Evolutionary conservation across 768 basidiomycete species (phyloP).

Genomic region (Mycena venus): DNA sequence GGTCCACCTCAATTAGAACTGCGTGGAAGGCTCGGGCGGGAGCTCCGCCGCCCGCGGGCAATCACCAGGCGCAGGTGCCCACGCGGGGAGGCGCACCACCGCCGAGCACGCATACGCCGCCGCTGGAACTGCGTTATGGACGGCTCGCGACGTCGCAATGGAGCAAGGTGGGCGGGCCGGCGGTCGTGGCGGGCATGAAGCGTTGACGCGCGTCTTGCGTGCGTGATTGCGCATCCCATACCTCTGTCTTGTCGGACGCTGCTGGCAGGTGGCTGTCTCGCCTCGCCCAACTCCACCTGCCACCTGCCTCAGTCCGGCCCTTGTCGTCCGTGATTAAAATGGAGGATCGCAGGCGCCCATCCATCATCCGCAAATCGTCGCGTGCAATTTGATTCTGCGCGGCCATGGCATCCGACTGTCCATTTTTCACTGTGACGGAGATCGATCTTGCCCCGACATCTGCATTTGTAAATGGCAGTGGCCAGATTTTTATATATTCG

Average conservation of each 20-base stretch:
- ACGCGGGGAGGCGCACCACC: constrained; percentile 30
- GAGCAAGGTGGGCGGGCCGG: constrained; percentile 83
- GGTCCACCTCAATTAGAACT: constrained; percentile 72
- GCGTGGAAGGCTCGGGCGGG: constrained; percentile 81
- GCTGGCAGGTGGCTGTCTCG: constrained; percentile 16
- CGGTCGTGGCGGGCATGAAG: constrained; percentile 72
- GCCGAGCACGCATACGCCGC: constrained; percentile 39
- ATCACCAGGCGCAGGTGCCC: constrained; percentile 38
- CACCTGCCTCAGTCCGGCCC: constrained; percentile 22
- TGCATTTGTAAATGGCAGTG: background rate
- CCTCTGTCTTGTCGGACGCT: background rate
- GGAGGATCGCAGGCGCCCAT: constrained; percentile 18
- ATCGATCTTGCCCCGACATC: constrained; percentile 11
- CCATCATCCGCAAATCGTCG: background rate
- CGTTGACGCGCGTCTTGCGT: constrained; percentile 5
- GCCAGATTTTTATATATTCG: constrained; percentile 37
- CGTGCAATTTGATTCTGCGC: background rate
- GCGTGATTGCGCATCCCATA: background rate
- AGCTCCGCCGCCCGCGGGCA: constrained; percentile 48
- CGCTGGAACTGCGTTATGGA: constrained; percentile 68
- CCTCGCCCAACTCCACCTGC: constrained; percentile 23
- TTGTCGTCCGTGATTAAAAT: constrained; percentile 27
- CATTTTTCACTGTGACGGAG: background rate
- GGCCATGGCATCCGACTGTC: background rate
- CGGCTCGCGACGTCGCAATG: constrained; percentile 73